Evolutionary conservation across 352 stramenopile species (phyloP).

Genomic region (Globisporangium orthogonon): DNA sequence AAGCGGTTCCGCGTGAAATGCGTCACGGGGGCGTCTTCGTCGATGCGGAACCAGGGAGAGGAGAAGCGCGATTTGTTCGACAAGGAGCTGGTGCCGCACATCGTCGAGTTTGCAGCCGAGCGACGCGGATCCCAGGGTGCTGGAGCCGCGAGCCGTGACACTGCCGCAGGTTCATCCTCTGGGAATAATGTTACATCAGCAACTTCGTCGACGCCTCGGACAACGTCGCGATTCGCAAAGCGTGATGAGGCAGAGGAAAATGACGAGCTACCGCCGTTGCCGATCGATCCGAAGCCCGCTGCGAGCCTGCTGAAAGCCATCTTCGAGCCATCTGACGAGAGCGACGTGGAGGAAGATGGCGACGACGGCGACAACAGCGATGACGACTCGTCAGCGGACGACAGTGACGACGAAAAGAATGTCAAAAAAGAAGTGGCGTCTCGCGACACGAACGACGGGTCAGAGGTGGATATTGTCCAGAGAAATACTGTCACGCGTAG

Average conservation of each 20-base stretch:
- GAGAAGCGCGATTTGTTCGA: slow-evolving; percentile 55
- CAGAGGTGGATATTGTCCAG: neutral
- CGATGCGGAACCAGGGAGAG: slow-evolving; percentile 12
- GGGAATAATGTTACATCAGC: neutral
- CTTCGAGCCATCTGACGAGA: slow-evolving; percentile 74
- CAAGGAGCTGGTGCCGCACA: slow-evolving; percentile 61
- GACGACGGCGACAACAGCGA: slow-evolving; percentile 16
- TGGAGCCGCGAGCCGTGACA: neutral
- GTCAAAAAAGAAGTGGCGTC: neutral
- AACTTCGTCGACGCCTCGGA: neutral
- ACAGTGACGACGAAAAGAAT: slow-evolving; percentile 12
- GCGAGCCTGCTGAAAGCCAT: slow-evolving; percentile 67
- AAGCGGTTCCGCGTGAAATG: slow-evolving; percentile 83
- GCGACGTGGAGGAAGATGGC: slow-evolving; percentile 28
- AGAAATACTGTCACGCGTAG: slow-evolving; percentile 3
- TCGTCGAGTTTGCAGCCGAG: slow-evolving; percentile 54
- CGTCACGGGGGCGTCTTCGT: slow-evolving; percentile 16
- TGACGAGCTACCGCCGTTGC: slow-evolving; percentile 27
- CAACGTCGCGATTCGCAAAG: slow-evolving; percentile 2
- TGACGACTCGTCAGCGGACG: neutral
- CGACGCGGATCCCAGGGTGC: slow-evolving; percentile 10
- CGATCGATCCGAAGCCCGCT: slow-evolving; percentile 33
- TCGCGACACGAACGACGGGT: neutral
- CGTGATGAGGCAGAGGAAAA: neutral
- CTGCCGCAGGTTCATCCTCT: neutral